These are phyloP conservation scores for Glutinoglossum americanum DNA, from an alignment of 495 filamentous ascomycete genomes.

Conservation along the genomic window DNA sequence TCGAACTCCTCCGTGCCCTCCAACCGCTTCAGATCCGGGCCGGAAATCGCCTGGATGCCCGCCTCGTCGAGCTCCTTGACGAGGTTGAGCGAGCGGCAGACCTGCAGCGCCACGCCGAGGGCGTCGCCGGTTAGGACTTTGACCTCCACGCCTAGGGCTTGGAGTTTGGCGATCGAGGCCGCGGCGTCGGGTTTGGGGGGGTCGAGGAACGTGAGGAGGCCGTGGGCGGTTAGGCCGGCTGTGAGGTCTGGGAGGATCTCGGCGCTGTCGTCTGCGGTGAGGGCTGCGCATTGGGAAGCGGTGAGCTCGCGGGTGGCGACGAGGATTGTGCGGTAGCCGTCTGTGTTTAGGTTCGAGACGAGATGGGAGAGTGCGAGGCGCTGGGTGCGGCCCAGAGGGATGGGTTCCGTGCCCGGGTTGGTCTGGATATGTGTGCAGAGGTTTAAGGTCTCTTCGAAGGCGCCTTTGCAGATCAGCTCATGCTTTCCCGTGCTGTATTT, in stretches of 20 bases:
- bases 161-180: not conserved
- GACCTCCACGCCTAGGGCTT: not conserved
- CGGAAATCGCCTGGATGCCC: not conserved
- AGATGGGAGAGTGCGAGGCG: not conserved
- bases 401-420: not conserved
- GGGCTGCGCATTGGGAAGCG: not conserved
- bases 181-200: not conserved
- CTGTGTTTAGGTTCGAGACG: not conserved
- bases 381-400: not conserved
- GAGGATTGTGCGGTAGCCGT: not conserved
- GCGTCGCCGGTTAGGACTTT: conserved; percentile 1
- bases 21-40: not conserved
- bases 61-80: not conserved
- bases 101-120: conserved; percentile 1
- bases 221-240: not conserved
- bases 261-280: not conserved
- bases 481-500: not conserved
- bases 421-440: not conserved
- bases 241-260: not conserved
- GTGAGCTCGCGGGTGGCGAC: not conserved
- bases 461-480: not conserved
- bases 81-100: not conserved
- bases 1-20: not conserved
- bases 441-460: not conserved
- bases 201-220: conserved; percentile 3